A percentile compares a stretch with the other conserved stretches of the same genome.
These are phyloP conservation scores for Farysia itapuensis DNA, from an alignment of 1,284 basidiomycete genomes.

Conservation along the genomic window DNA sequence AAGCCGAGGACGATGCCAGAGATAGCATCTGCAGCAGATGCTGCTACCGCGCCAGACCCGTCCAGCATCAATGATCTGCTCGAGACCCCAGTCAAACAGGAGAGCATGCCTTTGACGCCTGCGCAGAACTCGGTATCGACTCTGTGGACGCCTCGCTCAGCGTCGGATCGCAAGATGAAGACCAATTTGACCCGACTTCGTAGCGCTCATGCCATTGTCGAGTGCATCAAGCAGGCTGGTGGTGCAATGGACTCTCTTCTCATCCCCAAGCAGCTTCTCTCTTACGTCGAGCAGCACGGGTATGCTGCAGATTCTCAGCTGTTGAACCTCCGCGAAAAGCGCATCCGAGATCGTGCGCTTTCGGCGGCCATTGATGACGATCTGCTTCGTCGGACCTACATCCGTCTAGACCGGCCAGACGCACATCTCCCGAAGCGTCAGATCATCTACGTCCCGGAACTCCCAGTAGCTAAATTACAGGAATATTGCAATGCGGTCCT, in stretches of 20 bases:
- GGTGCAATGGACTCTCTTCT: conserved; percentile 29
- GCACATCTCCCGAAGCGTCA: conserved; percentile 7
- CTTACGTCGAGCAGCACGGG: conserved; percentile 21
- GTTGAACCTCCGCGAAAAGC: conserved; percentile 22
- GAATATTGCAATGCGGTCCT: conserved; percentile 20
- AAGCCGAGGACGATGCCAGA: no score
- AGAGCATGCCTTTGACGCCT: no score
- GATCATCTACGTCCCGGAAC: conserved; percentile 25
- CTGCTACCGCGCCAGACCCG: no score
- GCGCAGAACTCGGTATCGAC: neutral
- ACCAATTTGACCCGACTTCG: conserved; percentile 28
- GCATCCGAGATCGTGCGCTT: conserved; percentile 23
- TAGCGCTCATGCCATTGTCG: conserved; percentile 18
- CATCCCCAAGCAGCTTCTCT: conserved; percentile 15
- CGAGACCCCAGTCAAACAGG: neutral
- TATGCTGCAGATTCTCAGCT: conserved; percentile 27
- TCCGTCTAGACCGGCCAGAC: conserved; percentile 15
- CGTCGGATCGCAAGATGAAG: conserved; percentile 14
- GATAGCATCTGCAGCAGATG: no score
- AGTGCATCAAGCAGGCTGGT: conserved; percentile 25
- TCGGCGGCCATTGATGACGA: conserved; percentile 11
- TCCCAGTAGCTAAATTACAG: conserved; percentile 16
- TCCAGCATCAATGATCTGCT: no score
- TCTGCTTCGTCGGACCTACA: conserved; percentile 21
- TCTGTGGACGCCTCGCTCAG: neutral